These are phyloP conservation scores for Phycomyces nitens DNA, from an alignment of 192 early-diverging fungal species.

Conservation along the genomic window DNA sequence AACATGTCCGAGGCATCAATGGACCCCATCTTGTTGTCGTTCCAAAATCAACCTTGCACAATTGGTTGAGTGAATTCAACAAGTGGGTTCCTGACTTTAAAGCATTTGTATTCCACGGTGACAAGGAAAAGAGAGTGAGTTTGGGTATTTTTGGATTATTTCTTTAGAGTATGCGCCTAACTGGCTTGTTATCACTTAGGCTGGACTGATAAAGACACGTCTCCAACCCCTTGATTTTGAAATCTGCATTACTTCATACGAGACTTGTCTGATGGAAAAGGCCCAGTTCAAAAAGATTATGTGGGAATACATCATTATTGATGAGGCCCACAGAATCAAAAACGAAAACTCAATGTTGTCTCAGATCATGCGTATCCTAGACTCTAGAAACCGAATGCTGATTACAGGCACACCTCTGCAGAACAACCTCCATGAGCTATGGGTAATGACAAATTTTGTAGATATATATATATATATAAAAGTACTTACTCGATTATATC, in stretches of 20 bases:
- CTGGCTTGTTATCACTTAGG: conserved; percentile 24
- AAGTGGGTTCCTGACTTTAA: conserved; percentile 90
- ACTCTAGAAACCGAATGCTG: conserved; percentile 82
- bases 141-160: background rate
- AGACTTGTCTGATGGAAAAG: conserved; percentile 93
- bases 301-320: conserved; percentile 92
- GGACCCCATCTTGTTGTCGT: conserved; percentile 96
- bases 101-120: conserved; percentile 87
- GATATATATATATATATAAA: too few species aligned
- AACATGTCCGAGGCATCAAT: conserved; percentile 66
- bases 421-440: conserved; percentile 98
- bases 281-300: conserved; percentile 73
- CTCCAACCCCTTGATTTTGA: conserved; percentile 71
- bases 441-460: conserved; percentile 53
- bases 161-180: background rate
- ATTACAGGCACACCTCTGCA: conserved; percentile 96
- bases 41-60: conserved; percentile 94
- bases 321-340: conserved; percentile 97
- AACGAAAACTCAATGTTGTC: conserved; percentile 97
- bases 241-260: conserved; percentile 94
- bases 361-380: conserved; percentile 89
- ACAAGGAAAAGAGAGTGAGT: conserved; percentile 76
- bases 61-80: conserved; percentile 91
- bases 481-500: too few species aligned
- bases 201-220: conserved; percentile 49